Evolutionary conservation across 2,329 filamentous ascomycete species (phyloP).

Genomic region (Didymella glomerata): DNA sequence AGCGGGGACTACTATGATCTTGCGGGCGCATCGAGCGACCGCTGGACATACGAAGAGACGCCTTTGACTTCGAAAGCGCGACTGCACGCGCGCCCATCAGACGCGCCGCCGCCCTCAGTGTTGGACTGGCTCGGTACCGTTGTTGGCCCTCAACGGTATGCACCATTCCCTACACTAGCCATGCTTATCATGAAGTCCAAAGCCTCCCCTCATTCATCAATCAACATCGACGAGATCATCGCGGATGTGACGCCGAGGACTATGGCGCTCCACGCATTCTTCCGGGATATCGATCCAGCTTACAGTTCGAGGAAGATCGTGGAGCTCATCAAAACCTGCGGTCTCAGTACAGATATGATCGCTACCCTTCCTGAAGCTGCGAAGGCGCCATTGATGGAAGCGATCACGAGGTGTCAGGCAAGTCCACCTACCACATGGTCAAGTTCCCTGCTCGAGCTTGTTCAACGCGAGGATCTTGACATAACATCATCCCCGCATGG

Average conservation of each 20-base stretch:
- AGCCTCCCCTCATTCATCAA: conserved; percentile 48
- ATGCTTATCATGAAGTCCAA: conserved; percentile 49
- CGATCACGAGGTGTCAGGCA: conserved; percentile 84
- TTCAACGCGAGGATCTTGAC: conserved; percentile 83
- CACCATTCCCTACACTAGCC: conserved; percentile 50
- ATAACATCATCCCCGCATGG: conserved; percentile 31
- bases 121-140: conserved; percentile 59
- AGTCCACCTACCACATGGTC: conserved; percentile 81
- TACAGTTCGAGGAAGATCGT: conserved; percentile 68
- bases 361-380: conserved; percentile 87
- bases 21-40: conserved; percentile 65
- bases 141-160: conserved; percentile 40
- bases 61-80: conserved; percentile 38
- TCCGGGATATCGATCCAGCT: conserved; percentile 58
- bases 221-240: conserved; percentile 49
- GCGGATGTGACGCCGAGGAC: conserved; percentile 61
- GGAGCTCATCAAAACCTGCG: conserved; percentile 75
- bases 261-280: conserved; percentile 73
- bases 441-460: conserved; percentile 73
- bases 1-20: conserved; percentile 64
- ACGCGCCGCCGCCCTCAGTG: conserved; percentile 66
- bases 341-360: conserved; percentile 72
- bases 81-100: conserved; percentile 47
- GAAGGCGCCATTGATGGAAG: conserved; percentile 81
- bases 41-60: conserved; percentile 66